Percentiles rank a stretch among this genome's conserved stretches.
These are phyloP conservation scores for Lentinula aciculospora DNA, from an alignment of 768 basidiomycete genomes.

Conservation along the genomic window DNA sequence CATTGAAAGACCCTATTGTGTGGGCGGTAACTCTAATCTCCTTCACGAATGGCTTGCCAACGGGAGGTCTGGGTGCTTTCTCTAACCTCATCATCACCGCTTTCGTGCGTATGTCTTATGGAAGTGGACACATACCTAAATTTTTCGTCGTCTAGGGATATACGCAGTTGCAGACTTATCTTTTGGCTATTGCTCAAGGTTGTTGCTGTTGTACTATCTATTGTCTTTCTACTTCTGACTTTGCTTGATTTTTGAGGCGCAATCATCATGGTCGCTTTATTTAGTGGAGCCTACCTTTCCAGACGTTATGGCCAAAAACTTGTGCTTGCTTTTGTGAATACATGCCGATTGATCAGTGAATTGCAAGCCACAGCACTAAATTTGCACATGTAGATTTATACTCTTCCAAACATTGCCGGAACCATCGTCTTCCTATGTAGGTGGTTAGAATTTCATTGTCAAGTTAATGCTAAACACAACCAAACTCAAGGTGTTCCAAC, in stretches of 20 bases:
- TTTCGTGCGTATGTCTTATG: conserved; percentile 24
- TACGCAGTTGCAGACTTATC: conserved; percentile 41
- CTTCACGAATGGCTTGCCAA: conserved; percentile 41
- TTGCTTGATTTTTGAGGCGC: conserved; percentile 16
- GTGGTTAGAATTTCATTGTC: conserved; percentile 1
- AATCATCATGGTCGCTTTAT: conserved; percentile 37
- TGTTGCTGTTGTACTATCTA: conserved; percentile 6
- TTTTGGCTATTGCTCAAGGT: conserved; percentile 43
- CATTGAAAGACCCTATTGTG: conserved; percentile 37
- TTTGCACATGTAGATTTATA: conserved; percentile 29
- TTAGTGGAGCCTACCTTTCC: conserved; percentile 36
- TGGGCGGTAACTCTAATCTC: conserved; percentile 42
- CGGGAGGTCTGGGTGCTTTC: conserved; percentile 44
- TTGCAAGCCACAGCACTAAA: neutral
- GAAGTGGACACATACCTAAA: neutral
- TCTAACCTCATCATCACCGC: conserved; percentile 47
- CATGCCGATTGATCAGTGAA: neutral
- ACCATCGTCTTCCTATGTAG: conserved; percentile 42
- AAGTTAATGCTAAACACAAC: neutral
- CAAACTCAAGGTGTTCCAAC: conserved; percentile 29
- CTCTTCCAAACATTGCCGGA: conserved; percentile 42
- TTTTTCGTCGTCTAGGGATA: conserved; percentile 28
- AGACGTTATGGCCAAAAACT: conserved; percentile 38
- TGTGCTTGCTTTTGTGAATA: conserved; percentile 35
- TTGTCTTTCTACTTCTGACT: conserved; percentile 14